These are phyloP conservation scores for Russula earlei DNA, from an alignment of 768 basidiomycete species.

Conservation along the genomic window DNA sequence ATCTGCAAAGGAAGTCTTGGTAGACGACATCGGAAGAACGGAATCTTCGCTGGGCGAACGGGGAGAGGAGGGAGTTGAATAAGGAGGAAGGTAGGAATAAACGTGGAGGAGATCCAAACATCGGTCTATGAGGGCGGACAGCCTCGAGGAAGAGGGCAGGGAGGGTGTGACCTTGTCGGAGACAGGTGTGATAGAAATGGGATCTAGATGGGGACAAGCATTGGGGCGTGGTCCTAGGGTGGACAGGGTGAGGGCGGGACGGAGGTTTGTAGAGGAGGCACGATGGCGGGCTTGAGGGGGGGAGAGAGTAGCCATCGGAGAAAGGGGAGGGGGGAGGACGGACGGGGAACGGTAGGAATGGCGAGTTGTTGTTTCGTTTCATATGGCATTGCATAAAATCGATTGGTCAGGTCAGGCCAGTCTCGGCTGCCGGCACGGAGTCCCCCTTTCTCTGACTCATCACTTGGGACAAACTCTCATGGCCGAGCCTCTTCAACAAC, in stretches of 20 bases:
- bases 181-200: constrained; percentile 21
- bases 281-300: constrained; percentile 42
- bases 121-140: constrained; percentile 17
- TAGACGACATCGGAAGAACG: constrained; percentile 17
- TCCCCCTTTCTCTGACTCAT: neutral
- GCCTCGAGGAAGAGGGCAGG: constrained; percentile 15
- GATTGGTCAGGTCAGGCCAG: neutral
- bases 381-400: no score
- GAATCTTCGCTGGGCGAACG: constrained; percentile 34
- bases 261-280: constrained; percentile 51
- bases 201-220: constrained; percentile 24
- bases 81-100: constrained; percentile 2
- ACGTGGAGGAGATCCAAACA: constrained; percentile 11
- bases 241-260: constrained; percentile 40
- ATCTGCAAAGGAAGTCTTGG: constrained; percentile 1
- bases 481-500: constrained; percentile 74
- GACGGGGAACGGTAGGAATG: neutral
- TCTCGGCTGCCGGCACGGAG: neutral
- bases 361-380: no score
- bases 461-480: constrained; percentile 29
- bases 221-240: constrained; percentile 40
- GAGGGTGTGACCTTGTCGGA: constrained; percentile 9
- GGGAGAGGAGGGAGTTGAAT: constrained; percentile 24
- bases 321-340: neutral
- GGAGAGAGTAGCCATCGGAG: constrained; percentile 24